phyloP scores from a whole-genome alignment of 495 filamentous ascomycete species.

The Penicillium coprophilum region DNA sequence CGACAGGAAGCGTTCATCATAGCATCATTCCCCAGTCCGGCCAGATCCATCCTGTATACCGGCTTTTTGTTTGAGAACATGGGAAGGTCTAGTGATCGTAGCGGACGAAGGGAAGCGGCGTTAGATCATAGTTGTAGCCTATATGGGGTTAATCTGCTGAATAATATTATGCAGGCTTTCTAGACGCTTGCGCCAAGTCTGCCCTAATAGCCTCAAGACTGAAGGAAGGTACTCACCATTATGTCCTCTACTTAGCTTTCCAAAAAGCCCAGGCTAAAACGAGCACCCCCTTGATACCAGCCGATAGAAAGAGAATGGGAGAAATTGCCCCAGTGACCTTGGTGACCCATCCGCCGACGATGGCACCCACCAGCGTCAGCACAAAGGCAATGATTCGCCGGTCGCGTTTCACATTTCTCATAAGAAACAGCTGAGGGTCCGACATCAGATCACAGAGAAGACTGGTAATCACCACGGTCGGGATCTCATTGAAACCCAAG shows the following conservation, averaged over 20 bases:
- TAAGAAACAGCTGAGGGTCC: conserved; percentile 54
- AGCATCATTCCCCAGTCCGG: background rate
- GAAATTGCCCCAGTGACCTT: conserved; percentile 50
- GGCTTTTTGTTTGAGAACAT: background rate
- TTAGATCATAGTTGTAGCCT: background rate
- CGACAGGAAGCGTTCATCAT: background rate
- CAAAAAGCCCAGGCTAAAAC: conserved; percentile 41
- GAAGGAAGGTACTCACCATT: background rate
- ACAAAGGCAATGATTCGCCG: conserved; percentile 55
- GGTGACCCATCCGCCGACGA: conserved; percentile 63
- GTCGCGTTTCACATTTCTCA: conserved; percentile 64
- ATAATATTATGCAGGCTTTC: background rate
- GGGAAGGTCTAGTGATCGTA: background rate
- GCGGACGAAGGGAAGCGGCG: background rate
- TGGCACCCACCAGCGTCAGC: conserved; percentile 57
- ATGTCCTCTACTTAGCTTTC: conserved; percentile 15
- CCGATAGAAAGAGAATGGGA: conserved; percentile 55
- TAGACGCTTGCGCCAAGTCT: background rate
- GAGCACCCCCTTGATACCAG: conserved; percentile 50
- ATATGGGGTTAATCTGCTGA: background rate
- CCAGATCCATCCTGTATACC: background rate
- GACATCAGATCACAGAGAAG: conserved; percentile 64
- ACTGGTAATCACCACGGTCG: conserved; percentile 69
- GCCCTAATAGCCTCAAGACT: background rate
- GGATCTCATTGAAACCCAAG: conserved; percentile 66